These are phyloP conservation scores for Didymella pinodella DNA, from an alignment of 2,329 filamentous ascomycete species.

Conservation along the genomic window DNA sequence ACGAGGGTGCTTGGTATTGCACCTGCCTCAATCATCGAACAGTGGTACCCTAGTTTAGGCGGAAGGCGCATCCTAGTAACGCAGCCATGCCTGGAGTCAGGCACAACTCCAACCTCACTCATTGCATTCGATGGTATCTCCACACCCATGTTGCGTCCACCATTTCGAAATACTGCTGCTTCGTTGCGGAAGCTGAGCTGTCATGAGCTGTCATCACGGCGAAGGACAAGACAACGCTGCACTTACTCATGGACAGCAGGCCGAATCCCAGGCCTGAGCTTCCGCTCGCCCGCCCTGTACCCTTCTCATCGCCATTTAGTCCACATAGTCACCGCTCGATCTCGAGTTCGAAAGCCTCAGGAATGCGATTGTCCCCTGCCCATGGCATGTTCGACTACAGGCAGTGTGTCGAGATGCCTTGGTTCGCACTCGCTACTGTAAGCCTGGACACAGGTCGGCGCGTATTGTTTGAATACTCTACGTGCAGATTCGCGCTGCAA, in stretches of 20 bases:
- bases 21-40: constrained; percentile 15
- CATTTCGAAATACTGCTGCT: background rate
- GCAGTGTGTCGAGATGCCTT: background rate
- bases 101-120: constrained; percentile 11
- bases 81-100: constrained; percentile 20
- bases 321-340: background rate
- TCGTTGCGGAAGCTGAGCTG: background rate
- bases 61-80: constrained; percentile 28
- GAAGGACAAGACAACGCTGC: background rate
- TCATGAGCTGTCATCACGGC: background rate
- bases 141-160: background rate
- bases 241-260: background rate
- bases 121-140: background rate
- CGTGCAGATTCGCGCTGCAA: background rate
- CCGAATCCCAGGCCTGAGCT: no score
- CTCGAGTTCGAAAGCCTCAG: background rate
- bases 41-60: constrained; percentile 38
- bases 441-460: background rate
- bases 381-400: background rate
- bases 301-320: background rate
- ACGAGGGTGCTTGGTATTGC: constrained; percentile 14
- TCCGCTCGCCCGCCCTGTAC: background rate
- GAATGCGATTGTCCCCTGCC: background rate
- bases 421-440: background rate
- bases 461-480: background rate